These are phyloP conservation scores for Mycogone perniciosa DNA, from an alignment of 2,329 filamentous ascomycete species.

Conservation along the genomic window DNA sequence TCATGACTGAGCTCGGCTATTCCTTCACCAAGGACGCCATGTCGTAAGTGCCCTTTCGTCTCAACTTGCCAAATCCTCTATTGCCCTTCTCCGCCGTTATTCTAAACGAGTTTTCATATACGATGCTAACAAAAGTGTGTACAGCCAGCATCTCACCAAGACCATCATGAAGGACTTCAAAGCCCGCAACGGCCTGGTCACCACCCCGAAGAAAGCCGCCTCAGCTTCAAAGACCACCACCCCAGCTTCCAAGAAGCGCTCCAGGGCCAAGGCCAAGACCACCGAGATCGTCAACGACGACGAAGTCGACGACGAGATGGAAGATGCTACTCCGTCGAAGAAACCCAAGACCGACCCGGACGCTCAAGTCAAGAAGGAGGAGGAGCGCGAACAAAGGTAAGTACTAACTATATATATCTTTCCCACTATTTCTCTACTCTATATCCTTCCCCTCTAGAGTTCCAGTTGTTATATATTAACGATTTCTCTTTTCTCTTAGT, in stretches of 20 bases:
- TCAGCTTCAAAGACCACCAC: conserved; percentile 1
- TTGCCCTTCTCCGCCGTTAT: too few species aligned
- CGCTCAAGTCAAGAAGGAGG: conserved; percentile 16
- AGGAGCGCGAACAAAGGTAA: neutral
- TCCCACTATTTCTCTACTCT: neutral
- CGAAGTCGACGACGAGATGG: conserved; percentile 14
- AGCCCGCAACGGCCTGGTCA: conserved; percentile 19
- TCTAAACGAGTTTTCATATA: neutral
- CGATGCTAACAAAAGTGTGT: neutral
- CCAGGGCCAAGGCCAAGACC: conserved; percentile 7
- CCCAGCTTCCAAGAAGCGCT: neutral
- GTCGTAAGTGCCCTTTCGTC: conserved; percentile 23
- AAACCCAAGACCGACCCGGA: conserved; percentile 24
- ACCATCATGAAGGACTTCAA: conserved; percentile 31
- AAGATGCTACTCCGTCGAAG: conserved; percentile 20
- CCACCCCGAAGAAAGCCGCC: conserved; percentile 13
- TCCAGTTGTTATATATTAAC: neutral
- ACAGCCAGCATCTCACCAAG: conserved; percentile 36
- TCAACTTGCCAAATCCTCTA: neutral
- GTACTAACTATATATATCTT: neutral
- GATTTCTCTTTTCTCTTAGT: neutral
- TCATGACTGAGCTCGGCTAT: conserved; percentile 30
- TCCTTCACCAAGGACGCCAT: conserved; percentile 34
- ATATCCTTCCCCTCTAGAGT: neutral
- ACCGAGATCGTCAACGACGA: conserved; percentile 3